Evolutionary conservation across 768 basidiomycete genomes (phyloP).

Genomic region (Lanmaoa pseudosensibilis): DNA sequence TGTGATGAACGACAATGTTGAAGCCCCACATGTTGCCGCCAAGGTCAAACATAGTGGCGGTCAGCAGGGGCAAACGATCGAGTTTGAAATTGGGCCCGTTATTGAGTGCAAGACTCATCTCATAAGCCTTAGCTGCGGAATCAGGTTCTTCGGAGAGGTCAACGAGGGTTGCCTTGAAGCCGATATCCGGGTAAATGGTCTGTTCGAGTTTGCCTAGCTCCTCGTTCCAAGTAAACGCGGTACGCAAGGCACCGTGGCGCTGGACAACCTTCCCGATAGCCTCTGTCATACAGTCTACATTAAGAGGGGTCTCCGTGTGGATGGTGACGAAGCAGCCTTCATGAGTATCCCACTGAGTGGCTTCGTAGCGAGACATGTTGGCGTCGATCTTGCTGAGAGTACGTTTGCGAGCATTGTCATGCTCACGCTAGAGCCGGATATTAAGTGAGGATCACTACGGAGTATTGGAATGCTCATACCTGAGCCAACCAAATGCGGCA

Average conservation of each 20-base stretch:
- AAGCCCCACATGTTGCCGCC: conserved; percentile 26
- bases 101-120: conserved; percentile 29
- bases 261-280: conserved; percentile 28
- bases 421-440: conserved; percentile 19
- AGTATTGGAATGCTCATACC: conserved; percentile 12
- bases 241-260: conserved; percentile 33
- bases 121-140: conserved; percentile 27
- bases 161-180: conserved; percentile 24
- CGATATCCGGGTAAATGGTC: conserved; percentile 30
- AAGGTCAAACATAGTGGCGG: conserved; percentile 28
- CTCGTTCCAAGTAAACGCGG: conserved; percentile 32
- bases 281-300: conserved; percentile 28
- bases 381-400: conserved; percentile 29
- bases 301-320: conserved; percentile 25
- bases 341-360: conserved; percentile 35
- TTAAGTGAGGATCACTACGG: background rate
- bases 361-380: conserved; percentile 34
- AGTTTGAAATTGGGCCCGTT: conserved; percentile 26
- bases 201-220: conserved; percentile 31
- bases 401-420: conserved; percentile 31
- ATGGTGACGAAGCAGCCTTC: conserved; percentile 26
- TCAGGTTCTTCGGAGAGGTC: conserved; percentile 31
- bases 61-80: conserved; percentile 27
- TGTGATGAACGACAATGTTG: conserved; percentile 32
- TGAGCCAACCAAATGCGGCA: conserved; percentile 35